Conservation (phyloP, 257 asterid species). For the Ballota nigra region DNA sequence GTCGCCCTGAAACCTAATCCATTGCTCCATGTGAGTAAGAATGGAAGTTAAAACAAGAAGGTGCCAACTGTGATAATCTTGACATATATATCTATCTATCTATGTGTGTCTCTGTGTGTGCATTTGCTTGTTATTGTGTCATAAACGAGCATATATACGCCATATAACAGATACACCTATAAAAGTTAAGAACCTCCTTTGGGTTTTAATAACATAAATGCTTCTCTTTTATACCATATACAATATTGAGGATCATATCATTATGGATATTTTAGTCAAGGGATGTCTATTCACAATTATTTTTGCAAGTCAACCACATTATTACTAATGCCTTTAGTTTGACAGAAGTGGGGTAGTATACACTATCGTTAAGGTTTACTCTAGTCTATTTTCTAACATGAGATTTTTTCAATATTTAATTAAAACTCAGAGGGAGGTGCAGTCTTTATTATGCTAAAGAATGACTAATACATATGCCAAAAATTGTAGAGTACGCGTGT, state of each 20-base stretch:
- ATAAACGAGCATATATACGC: too few species aligned
- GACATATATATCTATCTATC: neutral
- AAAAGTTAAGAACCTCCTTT: neutral
- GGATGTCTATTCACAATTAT: neutral
- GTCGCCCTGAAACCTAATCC: neutral
- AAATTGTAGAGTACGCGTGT: neutral
- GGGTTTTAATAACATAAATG: neutral
- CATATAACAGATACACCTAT: neutral
- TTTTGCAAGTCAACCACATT: neutral
- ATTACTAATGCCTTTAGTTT: slow-evolving; percentile 1
- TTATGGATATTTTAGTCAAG: neutral
- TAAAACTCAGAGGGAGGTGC: neutral
- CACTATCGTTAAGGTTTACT: neutral
- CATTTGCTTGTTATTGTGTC: neutral
- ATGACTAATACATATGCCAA: neutral
- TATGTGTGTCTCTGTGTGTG: neutral
- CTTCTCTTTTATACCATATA: neutral
- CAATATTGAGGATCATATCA: neutral
- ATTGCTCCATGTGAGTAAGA: slow-evolving; percentile 3
- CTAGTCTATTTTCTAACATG: neutral
- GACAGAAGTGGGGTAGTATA: neutral
- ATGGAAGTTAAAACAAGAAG: neutral
- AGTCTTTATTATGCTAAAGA: neutral
- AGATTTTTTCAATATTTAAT: neutral
- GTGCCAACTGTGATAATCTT: slow-evolving; percentile 3